Evolutionary conservation across 139 green algal species (phyloP), one percentile per base, ranked within the genome.

Genomic region (Eudorina sp.): DNA sequence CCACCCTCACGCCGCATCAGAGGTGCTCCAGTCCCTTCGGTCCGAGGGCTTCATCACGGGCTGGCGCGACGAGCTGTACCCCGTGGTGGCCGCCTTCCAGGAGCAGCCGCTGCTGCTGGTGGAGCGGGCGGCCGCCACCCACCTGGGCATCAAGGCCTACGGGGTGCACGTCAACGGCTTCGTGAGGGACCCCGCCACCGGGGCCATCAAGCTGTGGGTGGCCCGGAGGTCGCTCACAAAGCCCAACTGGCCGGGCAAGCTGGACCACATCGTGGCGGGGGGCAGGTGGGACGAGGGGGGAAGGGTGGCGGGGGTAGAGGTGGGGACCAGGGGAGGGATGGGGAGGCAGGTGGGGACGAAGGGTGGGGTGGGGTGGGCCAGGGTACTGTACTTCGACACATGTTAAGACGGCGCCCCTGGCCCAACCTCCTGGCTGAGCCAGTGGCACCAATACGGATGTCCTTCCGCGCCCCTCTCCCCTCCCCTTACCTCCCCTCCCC

Each of bases 241-340:
- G 84, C 87, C 90, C 48, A 92, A 96, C n/a, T 99, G 95, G 94
- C 97, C 98, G 2, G 92, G 92, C 41, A 97, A 96, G 93, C 93
- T 99, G 41, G 98, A 99, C 89, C 97, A 99, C 90, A 96, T 99
- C 41, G 97, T 96, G 23, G 97, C 97, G 2, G 97, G 97, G 2
- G 97, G 97, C 95, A 97, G 94, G 94, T 96, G 79, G 23, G 91
- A 21, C 55, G 23, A 29, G 55, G 55, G 55, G 55, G 19, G 11
- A 18, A 18, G 55, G 8, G 55, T 29, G n/a, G 64, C 29, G 48
- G 48, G 48, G 48, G 9, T 55, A 21, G 48, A 9, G 48, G 48
- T 55, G 48, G 48, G 11, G 11, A 55, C 48, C 13, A 9, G 48
- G 48, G 48, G 48, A 55, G 48, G 11, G 48, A 55, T 21, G 48